Evolutionary conservation across 495 filamentous ascomycete genomes (phyloP).

Genomic region (Letharia lupina): DNA sequence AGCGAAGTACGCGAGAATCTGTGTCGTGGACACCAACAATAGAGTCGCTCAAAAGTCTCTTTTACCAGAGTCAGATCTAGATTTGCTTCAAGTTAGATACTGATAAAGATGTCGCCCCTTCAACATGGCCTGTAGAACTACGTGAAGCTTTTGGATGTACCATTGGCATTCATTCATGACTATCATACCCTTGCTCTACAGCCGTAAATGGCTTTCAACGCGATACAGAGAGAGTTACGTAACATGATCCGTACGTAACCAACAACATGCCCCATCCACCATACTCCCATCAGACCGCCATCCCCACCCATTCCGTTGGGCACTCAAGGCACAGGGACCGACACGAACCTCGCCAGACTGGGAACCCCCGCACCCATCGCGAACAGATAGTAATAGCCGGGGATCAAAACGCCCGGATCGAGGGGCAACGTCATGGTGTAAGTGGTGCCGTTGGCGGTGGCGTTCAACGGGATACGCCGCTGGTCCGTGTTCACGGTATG

Average conservation of each 20-base stretch:
- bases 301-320: background rate
- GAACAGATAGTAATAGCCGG: constrained; percentile 54
- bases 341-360: constrained; percentile 30
- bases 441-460: constrained; percentile 16
- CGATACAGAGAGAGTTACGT: background rate
- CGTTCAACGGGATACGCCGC: constrained; percentile 39
- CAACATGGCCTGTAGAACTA: background rate
- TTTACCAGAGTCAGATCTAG: background rate
- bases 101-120: background rate
- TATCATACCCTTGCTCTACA: no score
- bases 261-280: background rate
- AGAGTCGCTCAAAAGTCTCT: no score
- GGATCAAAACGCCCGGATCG: constrained; percentile 45
- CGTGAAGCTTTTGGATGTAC: background rate
- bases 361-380: constrained; percentile 43
- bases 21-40: background rate
- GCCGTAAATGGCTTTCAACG: background rate
- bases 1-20: background rate
- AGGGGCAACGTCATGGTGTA: constrained; percentile 34
- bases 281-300: background rate
- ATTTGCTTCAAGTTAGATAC: background rate
- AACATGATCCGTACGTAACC: no score
- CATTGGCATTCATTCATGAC: no score
- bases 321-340: constrained; percentile 6
- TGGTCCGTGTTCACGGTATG: constrained; percentile 56